phyloP scores from a whole-genome alignment of 768 basidiomycete genomes.

The Boletus subcaerulescens region DNA sequence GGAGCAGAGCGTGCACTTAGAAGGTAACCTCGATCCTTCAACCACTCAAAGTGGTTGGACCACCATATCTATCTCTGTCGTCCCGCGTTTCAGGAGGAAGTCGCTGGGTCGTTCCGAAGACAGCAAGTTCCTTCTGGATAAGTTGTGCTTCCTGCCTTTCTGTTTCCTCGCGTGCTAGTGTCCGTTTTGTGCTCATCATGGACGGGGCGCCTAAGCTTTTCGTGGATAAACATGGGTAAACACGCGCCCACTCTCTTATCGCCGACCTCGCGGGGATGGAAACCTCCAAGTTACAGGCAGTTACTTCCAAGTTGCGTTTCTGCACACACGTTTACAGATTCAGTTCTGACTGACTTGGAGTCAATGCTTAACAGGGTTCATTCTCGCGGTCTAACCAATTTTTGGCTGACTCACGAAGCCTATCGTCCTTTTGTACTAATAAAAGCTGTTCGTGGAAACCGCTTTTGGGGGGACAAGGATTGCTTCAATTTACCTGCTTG shows the following conservation, averaged over 20 bases:
- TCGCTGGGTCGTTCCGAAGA: not conserved
- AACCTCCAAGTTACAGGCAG: not conserved
- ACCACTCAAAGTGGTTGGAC: not conserved
- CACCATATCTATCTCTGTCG: not conserved
- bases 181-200: slow-evolving; percentile 1
- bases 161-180: not conserved
- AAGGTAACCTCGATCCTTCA: slow-evolving; percentile 6
- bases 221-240: not conserved
- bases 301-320: too few species aligned
- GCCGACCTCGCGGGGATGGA: not conserved
- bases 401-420: too few species aligned
- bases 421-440: not conserved
- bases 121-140: slow-evolving; percentile 1
- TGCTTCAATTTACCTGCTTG: not conserved
- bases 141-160: not conserved
- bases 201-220: too few species aligned
- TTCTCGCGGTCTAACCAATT: not conserved
- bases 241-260: not conserved
- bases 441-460: not conserved
- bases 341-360: too few species aligned
- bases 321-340: too few species aligned
- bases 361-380: too few species aligned
- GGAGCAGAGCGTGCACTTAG: slow-evolving; percentile 11
- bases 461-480: not conserved
- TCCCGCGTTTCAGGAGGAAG: not conserved